phyloP scores from a whole-genome alignment of 2,329 filamentous ascomycete species.

The Plenodomus biglobosus region DNA sequence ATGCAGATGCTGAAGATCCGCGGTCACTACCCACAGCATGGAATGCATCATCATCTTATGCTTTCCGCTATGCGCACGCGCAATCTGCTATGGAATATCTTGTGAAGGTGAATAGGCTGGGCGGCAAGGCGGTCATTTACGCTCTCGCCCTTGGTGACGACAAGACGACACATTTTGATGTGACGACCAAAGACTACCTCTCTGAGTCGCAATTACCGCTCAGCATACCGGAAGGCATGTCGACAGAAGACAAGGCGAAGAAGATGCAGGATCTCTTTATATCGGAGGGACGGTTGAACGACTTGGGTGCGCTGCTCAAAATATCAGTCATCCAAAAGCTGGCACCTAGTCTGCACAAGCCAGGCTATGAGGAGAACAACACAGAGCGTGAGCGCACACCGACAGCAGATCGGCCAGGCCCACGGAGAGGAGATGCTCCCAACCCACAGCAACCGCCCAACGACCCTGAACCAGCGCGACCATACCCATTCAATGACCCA shows the following conservation, averaged over 20 bases:
- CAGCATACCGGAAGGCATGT: constrained; percentile 52
- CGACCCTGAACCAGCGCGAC: constrained; percentile 61
- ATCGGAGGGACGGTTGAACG: constrained; percentile 65
- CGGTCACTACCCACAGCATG: constrained; percentile 73
- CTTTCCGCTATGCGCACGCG: constrained; percentile 83
- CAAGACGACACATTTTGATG: constrained; percentile 74
- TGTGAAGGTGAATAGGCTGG: constrained; percentile 78
- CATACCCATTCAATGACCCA: constrained; percentile 70
- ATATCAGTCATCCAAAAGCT: constrained; percentile 81
- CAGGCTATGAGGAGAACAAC: constrained; percentile 69
- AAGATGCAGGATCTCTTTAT: constrained; percentile 66
- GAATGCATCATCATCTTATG: constrained; percentile 73
- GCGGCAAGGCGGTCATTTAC: constrained; percentile 79
- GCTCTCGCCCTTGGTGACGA: constrained; percentile 80
- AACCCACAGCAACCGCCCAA: constrained; percentile 56
- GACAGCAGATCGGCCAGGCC: constrained; percentile 48
- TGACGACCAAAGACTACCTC: constrained; percentile 73
- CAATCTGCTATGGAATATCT: constrained; percentile 85
- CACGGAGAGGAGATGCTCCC: constrained; percentile 23
- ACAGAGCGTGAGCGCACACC: constrained; percentile 23
- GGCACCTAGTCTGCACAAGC: constrained; percentile 72
- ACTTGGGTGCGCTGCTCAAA: constrained; percentile 73
- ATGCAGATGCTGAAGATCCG: constrained; percentile 57
- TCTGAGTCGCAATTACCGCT: constrained; percentile 61
- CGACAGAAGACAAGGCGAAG: constrained; percentile 48